Conservation (phyloP, 192 early-diverging fungal species). For the Globomyces pollinis-pini region DNA sequence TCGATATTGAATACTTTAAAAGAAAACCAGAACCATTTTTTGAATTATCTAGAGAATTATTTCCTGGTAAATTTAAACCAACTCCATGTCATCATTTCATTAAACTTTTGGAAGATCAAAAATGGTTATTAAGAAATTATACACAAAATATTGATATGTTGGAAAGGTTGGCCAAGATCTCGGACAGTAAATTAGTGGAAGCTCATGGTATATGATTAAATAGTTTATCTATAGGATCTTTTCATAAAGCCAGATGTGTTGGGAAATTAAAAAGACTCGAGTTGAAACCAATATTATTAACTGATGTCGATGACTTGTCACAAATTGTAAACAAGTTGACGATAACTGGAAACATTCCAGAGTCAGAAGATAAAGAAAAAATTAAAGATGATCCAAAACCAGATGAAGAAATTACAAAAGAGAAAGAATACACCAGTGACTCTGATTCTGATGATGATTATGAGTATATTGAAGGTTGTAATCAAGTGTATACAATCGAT, state of each 20-base stretch:
- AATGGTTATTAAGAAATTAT: slow-evolving; percentile 70
- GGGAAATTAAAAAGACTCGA: too few species aligned
- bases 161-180: slow-evolving; percentile 76
- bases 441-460: too few species aligned
- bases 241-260: slow-evolving; percentile 74
- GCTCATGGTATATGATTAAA: too few species aligned
- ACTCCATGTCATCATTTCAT: slow-evolving; percentile 87
- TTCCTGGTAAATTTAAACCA: slow-evolving; percentile 65
- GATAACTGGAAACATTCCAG: background rate
- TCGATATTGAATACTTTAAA: slow-evolving; percentile 86
- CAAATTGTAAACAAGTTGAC: too few species aligned
- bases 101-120: slow-evolving; percentile 60
- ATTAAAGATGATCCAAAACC: slow-evolving; percentile 3
- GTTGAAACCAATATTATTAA: too few species aligned
- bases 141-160: slow-evolving; percentile 98
- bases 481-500: slow-evolving; percentile 19
- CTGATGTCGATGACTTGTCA: too few species aligned
- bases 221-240: too few species aligned
- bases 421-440: slow-evolving; percentile 3
- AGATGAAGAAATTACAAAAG: slow-evolving; percentile 3
- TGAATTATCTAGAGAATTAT: slow-evolving; percentile 81
- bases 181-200: slow-evolving; percentile 63
- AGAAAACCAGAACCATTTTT: slow-evolving; percentile 80
- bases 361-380: background rate
- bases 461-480: slow-evolving; percentile 16